Evolutionary conservation across 805 yeast species (phyloP).

Genomic region (Wickerhamomyces bisporus): DNA sequence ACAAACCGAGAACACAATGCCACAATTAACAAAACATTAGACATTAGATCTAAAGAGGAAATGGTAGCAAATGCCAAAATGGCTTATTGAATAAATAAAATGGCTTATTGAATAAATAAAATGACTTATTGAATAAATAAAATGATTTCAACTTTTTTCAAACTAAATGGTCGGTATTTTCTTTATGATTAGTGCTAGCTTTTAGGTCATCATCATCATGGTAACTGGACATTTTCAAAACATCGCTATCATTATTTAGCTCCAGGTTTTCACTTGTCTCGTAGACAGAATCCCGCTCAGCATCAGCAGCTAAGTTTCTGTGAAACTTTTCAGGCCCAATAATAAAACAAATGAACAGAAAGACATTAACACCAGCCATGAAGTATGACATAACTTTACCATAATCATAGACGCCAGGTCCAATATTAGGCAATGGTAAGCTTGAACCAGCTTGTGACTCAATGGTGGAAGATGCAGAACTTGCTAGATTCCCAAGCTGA

Average conservation of each 20-base stretch:
- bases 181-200: slow-evolving; percentile 1
- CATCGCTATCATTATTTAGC: not conserved
- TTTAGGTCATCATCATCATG: not conserved
- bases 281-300: slow-evolving; percentile 11
- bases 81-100: too few species aligned
- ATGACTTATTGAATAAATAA: too few species aligned
- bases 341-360: slow-evolving; percentile 40
- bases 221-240: slow-evolving; percentile 9
- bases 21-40: too few species aligned
- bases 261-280: too few species aligned
- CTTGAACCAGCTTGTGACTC: slow-evolving; percentile 38
- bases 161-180: too few species aligned
- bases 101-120: too few species aligned
- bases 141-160: too few species aligned
- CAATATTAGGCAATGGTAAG: slow-evolving; percentile 18
- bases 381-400: slow-evolving; percentile 69
- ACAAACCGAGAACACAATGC: too few species aligned
- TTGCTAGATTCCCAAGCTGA: slow-evolving; percentile 23
- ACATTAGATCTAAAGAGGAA: too few species aligned
- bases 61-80: too few species aligned
- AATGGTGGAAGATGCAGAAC: slow-evolving; percentile 58
- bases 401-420: slow-evolving; percentile 43
- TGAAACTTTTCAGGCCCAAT: slow-evolving; percentile 55
- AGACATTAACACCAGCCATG: slow-evolving; percentile 60
- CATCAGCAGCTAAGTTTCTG: slow-evolving; percentile 27